Base-by-base conservation (phyloP, 805 yeast genomes). In the Yamadazyma kitorensis region DNA sequence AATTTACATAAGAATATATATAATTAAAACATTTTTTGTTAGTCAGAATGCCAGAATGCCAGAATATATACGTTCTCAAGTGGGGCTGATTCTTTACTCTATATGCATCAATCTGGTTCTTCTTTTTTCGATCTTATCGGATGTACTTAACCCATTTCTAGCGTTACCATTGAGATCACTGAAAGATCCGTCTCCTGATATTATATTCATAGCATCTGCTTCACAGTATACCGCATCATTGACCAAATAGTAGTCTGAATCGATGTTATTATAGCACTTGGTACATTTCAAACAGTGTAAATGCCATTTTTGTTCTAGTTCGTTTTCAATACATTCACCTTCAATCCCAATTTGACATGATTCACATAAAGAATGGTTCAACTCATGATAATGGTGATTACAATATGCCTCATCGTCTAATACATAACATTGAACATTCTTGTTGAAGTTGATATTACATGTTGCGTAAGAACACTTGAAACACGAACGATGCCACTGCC, bases 401-500 rank as follows among this genome's bases (percentile, higher is more conserved):
- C 98, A 93, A 58, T 80, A 87, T 10, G 98, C 96, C 39, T 65
- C 51, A 59, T 91, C 95, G 20, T 80, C 68, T 26, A 78, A 70
- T 5, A 85, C 95, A 55, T 89, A 93, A 48, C 88, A 81, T 17
- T 76, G 75, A 12, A 74, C 73, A 9, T 74, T 69, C 48, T 78
- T 83, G 43, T 67, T 70, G 58, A 85, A 84, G 24, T 57, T 59
- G 2, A 68, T 52, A 6, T 58, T 59, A 62, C 98, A 91, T 9
- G 67, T 58, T 1, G 42, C 47, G 37, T 55, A 48, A 13, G 69
- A 60, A 64, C 98, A 93, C 10, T 65, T 64, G 66, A 93, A 91
- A 55, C 98, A 93, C 11, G 69, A 59, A 24, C 94, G 71, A 54
- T 93, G 98, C 98, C 98, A 93, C 54, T 88, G 91, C 0, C 97